Conservation (phyloP, 441 rosid genomes). For the Pelargonium myrrhifolium region DNA sequence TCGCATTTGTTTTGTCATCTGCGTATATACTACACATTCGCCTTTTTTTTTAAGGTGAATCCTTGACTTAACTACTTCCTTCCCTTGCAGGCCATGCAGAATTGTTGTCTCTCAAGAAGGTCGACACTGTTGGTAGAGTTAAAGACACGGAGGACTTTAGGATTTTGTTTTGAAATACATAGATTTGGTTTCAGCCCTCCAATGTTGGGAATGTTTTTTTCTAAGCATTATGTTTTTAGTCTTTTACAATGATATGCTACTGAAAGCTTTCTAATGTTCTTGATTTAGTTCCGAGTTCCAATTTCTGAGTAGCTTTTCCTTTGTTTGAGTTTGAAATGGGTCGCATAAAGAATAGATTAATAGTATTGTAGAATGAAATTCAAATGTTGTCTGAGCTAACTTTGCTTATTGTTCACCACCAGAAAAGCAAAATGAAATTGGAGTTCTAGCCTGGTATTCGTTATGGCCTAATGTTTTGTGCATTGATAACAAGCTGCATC, state of each 20-base stretch:
- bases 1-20: neutral
- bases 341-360: neutral
- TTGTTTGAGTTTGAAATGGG: neutral
- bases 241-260: neutral
- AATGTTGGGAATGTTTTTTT: conserved; percentile 4
- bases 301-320: neutral
- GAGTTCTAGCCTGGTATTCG: too few relatives aligned
- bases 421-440: too few relatives aligned
- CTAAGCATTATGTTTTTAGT: neutral
- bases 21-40: neutral
- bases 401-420: neutral
- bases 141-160: neutral
- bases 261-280: neutral
- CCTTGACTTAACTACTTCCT: neutral
- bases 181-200: neutral
- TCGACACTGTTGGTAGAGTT: neutral
- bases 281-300: neutral
- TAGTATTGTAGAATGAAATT: neutral
- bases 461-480: too few relatives aligned
- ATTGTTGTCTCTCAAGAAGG: neutral
- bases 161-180: conserved; percentile 3
- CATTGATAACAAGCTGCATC: too few relatives aligned
- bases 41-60: neutral
- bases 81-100: neutral
- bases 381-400: neutral